Percentiles rank a stretch among this genome's conserved stretches.
Evolutionary conservation across 169 alveolate genomes (phyloP).

Genomic region (Plasmodium adleri): DNA sequence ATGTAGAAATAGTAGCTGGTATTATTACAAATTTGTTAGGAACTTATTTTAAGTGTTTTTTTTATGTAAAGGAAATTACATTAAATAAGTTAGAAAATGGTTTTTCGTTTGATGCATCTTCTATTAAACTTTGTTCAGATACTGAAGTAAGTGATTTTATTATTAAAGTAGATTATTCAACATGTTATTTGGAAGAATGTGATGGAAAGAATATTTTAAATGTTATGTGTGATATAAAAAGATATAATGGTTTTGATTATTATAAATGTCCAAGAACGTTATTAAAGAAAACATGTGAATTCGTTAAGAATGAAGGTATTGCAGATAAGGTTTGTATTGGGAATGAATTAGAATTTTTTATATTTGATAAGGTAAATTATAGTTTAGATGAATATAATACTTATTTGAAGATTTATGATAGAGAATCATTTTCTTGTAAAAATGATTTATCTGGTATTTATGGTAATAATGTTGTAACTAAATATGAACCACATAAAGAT

Average conservation of each 20-base stretch:
- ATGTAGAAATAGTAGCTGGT: constrained; percentile 59
- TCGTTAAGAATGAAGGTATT: constrained; percentile 32
- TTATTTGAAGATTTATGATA: constrained; percentile 73
- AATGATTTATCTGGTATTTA: constrained; percentile 70
- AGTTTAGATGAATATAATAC: constrained; percentile 76
- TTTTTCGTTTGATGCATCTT: constrained; percentile 84
- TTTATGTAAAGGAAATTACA: constrained; percentile 57
- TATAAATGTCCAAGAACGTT: constrained; percentile 79
- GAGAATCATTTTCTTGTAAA: constrained; percentile 61
- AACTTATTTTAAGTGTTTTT: constrained; percentile 55
- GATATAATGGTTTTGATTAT: constrained; percentile 69
- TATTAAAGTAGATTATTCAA: constrained; percentile 72
- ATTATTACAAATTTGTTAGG: constrained; percentile 61
- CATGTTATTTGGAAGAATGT: constrained; percentile 80
- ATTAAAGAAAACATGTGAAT: constrained; percentile 48
- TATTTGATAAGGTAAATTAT: constrained; percentile 83
- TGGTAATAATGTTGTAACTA: constrained; percentile 73
- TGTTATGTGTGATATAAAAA: constrained; percentile 75
- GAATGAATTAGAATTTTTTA: constrained; percentile 87
- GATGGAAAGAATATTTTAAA: constrained; percentile 70
- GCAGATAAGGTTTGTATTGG: constrained; percentile 82
- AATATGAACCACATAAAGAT: background rate
- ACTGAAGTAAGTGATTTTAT: constrained; percentile 79
- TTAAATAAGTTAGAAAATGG: constrained; percentile 76
- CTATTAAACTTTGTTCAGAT: constrained; percentile 78